Conservation (phyloP, 78 protist genomes). For the Dictyostelium discoideum region DNA sequence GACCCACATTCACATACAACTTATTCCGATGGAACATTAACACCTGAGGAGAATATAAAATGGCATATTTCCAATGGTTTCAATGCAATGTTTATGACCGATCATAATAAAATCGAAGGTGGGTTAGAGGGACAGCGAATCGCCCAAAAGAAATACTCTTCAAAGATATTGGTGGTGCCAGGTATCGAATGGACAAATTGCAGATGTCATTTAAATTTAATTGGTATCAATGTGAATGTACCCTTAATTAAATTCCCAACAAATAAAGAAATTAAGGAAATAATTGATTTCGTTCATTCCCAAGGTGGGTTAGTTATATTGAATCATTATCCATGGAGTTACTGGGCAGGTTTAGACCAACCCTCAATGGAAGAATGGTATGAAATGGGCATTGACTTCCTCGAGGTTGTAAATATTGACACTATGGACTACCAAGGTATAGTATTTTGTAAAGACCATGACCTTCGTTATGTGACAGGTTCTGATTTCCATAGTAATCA, state of each 20-base stretch:
- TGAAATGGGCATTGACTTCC: slow-evolving; percentile 34
- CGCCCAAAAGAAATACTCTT: slow-evolving; percentile 16
- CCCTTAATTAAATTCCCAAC: slow-evolving; percentile 29
- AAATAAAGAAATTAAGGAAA: slow-evolving; percentile 16
- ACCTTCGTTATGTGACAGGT: slow-evolving; percentile 19
- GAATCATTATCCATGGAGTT: slow-evolving; percentile 58
- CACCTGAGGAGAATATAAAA: slow-evolving; percentile 27
- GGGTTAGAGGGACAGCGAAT: slow-evolving; percentile 31
- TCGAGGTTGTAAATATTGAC: slow-evolving; percentile 24
- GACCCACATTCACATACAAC: slow-evolving; percentile 52
- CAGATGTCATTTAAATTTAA: slow-evolving; percentile 35
- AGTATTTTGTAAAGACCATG: not conserved
- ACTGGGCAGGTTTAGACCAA: slow-evolving; percentile 24
- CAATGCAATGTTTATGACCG: slow-evolving; percentile 63
- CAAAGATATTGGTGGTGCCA: slow-evolving; percentile 25
- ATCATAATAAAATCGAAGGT: slow-evolving; percentile 43
- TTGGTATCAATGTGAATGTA: slow-evolving; percentile 17
- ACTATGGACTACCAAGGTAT: slow-evolving; percentile 18
- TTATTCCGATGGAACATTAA: slow-evolving; percentile 39
- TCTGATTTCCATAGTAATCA: slow-evolving; percentile 19
- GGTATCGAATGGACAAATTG: slow-evolving; percentile 66
- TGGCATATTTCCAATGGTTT: slow-evolving; percentile 70
- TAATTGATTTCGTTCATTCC: slow-evolving; percentile 9
- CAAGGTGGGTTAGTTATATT: slow-evolving; percentile 50
- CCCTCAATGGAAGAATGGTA: slow-evolving; percentile 15